These are phyloP conservation scores for Cercospora canescens DNA, from an alignment of 2,329 filamentous ascomycete species.

Conservation along the genomic window DNA sequence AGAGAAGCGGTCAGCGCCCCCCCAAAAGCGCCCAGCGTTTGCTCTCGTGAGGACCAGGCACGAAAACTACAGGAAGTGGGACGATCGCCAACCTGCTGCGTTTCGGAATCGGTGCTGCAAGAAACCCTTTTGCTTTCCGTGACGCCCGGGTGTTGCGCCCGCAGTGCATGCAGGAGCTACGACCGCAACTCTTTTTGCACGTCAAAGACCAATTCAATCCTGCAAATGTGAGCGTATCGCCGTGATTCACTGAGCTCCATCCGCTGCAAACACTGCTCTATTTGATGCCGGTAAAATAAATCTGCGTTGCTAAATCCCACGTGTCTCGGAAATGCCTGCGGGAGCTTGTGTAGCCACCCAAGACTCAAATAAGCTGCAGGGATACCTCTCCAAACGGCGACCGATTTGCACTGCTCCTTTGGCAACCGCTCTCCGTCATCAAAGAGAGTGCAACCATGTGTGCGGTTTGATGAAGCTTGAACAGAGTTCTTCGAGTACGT, in stretches of 20 bases:
- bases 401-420: not conserved
- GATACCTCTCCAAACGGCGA: conserved; percentile 2
- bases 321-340: conserved; percentile 7
- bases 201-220: too few relatives aligned
- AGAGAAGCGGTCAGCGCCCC: not conserved
- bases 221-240: too few relatives aligned
- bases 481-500: not conserved
- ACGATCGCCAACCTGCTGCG: conserved; percentile 1
- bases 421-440: not conserved
- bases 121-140: not conserved
- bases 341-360: conserved; percentile 2
- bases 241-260: too few relatives aligned
- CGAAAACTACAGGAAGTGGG: conserved; percentile 1
- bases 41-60: conserved; percentile 2
- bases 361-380: conserved; percentile 7
- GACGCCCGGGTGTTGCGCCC: not conserved
- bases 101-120: conserved; percentile 9
- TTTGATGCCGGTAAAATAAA: not conserved
- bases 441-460: not conserved
- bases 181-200: not conserved
- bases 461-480: not conserved
- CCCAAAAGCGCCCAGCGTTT: not conserved
- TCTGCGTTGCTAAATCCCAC: not conserved
- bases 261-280: not conserved
- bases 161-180: not conserved